Conservation (phyloP, 208 protist species). For the Leishmania guyanensis region DNA sequence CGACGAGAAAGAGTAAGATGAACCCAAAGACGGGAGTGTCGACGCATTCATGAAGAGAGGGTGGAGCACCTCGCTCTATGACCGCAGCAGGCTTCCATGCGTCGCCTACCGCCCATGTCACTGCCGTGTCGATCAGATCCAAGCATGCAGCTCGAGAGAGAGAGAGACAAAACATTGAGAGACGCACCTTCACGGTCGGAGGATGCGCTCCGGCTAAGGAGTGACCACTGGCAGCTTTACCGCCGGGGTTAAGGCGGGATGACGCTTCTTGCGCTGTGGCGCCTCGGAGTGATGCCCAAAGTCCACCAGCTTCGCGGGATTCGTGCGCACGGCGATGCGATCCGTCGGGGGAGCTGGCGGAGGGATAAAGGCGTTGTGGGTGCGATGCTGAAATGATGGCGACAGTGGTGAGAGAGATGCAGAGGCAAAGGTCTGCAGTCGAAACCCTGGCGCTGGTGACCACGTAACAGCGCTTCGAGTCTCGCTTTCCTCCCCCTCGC, state of each 20-base stretch:
- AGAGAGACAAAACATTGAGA: not conserved
- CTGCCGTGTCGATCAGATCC: not conserved
- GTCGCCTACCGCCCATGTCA: not conserved
- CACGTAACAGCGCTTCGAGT: not conserved
- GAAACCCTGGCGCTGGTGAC: not conserved
- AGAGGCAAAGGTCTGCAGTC: not conserved
- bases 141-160: not conserved
- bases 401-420: not conserved
- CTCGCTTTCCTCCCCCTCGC: not conserved
- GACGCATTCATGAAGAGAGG: not conserved
- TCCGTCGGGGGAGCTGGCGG: slow-evolving; percentile 5
- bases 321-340: slow-evolving; percentile 25
- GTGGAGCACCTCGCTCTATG: not conserved
- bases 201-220: slow-evolving; percentile 21
- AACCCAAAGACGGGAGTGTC: not conserved
- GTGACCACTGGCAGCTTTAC: slow-evolving; percentile 21
- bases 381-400: not conserved
- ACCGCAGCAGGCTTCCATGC: not conserved
- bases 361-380: not conserved
- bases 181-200: not conserved
- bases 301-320: slow-evolving; percentile 24
- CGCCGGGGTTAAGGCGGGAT: slow-evolving; percentile 1
- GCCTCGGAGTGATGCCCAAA: slow-evolving; percentile 22
- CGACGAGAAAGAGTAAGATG: not conserved
- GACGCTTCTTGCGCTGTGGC: slow-evolving; percentile 7